Evolutionary conservation across 192 early-diverging fungal species (phyloP).

Genomic region (Rhizoclosmatium globosum): DNA sequence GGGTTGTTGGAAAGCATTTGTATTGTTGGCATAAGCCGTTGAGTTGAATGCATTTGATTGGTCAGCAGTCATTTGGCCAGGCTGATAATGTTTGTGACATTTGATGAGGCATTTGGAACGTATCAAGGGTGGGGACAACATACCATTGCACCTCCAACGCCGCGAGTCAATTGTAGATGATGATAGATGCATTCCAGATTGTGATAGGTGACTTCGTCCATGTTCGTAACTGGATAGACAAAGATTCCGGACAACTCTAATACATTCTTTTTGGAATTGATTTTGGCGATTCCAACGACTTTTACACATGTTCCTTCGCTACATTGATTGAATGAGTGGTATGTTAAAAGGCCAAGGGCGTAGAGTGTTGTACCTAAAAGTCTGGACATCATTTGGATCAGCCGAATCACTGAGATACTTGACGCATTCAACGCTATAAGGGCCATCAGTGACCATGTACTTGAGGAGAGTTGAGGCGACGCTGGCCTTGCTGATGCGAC

Average conservation of each 20-base stretch:
- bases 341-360: background rate
- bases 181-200: slow-evolving; percentile 71
- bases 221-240: slow-evolving; percentile 66
- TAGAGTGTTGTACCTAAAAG: slow-evolving; percentile 25
- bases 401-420: slow-evolving; percentile 58
- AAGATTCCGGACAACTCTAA: slow-evolving; percentile 43
- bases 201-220: slow-evolving; percentile 84
- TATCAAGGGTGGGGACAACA: background rate
- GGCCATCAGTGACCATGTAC: slow-evolving; percentile 86
- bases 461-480: slow-evolving; percentile 64
- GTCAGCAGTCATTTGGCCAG: slow-evolving; percentile 13
- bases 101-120: background rate
- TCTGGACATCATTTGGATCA: background rate
- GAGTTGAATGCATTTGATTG: slow-evolving; percentile 29
- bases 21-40: background rate
- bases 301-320: slow-evolving; percentile 75
- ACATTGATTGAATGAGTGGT: slow-evolving; percentile 1
- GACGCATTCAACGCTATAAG: slow-evolving; percentile 76
- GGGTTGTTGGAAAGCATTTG: background rate
- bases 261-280: slow-evolving; percentile 63
- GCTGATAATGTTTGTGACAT: background rate
- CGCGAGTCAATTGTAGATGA: slow-evolving; percentile 65
- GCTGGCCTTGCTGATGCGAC: slow-evolving; percentile 65
- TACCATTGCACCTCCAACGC: background rate
- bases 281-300: slow-evolving; percentile 69